A percentile compares a stretch with the other conserved stretches of the same genome.
These are phyloP conservation scores for Byssochlamys sp. DNA, from an alignment of 2,329 filamentous ascomycete species.

Conservation along the genomic window DNA sequence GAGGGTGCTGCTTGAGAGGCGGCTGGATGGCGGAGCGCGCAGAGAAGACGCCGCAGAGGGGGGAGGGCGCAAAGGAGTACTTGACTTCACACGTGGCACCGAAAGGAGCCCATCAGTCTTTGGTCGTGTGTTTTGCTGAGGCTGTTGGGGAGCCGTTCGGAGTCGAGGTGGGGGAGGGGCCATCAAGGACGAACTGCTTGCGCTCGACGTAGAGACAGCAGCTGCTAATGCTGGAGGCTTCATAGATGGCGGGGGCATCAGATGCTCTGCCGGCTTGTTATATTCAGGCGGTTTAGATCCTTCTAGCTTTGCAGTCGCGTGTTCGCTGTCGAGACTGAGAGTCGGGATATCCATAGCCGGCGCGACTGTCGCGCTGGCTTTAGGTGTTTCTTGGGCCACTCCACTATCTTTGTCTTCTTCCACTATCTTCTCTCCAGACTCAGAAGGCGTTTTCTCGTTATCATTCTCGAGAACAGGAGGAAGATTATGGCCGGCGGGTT, in stretches of 20 bases:
- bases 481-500: neutral
- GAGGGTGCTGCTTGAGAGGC: conserved; percentile 34
- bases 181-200: conserved; percentile 20
- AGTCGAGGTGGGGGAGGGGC: conserved; percentile 24
- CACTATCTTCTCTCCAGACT: neutral
- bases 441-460: neutral
- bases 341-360: conserved; percentile 21
- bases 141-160: conserved; percentile 15
- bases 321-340: conserved; percentile 20
- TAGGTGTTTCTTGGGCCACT: conserved; percentile 27
- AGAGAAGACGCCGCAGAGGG: conserved; percentile 36
- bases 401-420: conserved; percentile 7
- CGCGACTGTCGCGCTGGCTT: conserved; percentile 20
- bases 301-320: conserved; percentile 1
- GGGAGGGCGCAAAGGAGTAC: conserved; percentile 28
- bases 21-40: conserved; percentile 31
- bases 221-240: conserved; percentile 4
- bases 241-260: neutral
- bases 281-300: conserved; percentile 3
- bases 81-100: conserved; percentile 20
- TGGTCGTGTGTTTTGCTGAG: conserved; percentile 9
- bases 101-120: conserved; percentile 9
- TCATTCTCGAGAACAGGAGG: neutral
- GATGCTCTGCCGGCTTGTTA: conserved; percentile 6
- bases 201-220: conserved; percentile 5